Conservation (phyloP, 1,284 basidiomycete species). For the Takashimella koratensis region DNA sequence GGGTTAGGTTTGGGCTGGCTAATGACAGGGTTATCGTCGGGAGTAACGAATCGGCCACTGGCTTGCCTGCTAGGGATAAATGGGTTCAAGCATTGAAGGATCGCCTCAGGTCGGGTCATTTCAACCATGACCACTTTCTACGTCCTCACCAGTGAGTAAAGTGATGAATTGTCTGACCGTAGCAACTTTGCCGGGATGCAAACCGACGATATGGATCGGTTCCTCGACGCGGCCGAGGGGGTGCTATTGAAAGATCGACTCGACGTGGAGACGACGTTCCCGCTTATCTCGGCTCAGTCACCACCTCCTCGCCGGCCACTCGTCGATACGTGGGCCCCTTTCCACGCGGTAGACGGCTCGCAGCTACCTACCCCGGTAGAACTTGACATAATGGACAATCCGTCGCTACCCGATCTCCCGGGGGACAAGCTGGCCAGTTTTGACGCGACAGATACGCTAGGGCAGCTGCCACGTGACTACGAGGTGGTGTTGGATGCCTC, state of each 20-base stretch:
- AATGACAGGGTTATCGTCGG: conserved; percentile 13
- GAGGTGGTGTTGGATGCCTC: conserved; percentile 27
- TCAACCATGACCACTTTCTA: not conserved
- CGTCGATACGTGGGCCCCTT: conserved; percentile 20
- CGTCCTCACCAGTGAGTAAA: conserved; percentile 15
- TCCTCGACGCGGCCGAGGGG: conserved; percentile 26
- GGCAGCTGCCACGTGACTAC: conserved; percentile 25
- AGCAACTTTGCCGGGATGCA: conserved; percentile 30
- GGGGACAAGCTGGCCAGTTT: conserved; percentile 32
- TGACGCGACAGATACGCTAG: conserved; percentile 22
- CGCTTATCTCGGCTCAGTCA: conserved; percentile 2
- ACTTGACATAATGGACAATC: conserved; percentile 9
- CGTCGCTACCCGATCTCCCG: conserved; percentile 32
- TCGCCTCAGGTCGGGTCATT: conserved; percentile 22
- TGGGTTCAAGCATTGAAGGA: conserved; percentile 56
- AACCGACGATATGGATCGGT: conserved; percentile 31
- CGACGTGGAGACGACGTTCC: conserved; percentile 15
- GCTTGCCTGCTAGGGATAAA: conserved; percentile 58
- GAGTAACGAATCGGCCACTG: conserved; percentile 54
- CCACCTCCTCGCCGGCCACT: not conserved
- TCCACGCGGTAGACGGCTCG: conserved; percentile 15
- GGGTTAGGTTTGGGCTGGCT: conserved; percentile 22
- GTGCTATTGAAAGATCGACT: conserved; percentile 31
- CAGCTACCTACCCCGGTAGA: not conserved
- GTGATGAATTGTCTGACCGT: not conserved